Evolutionary conservation across 2,329 filamentous ascomycete genomes (phyloP).

Genomic region (Sodiomyces alkalinus): DNA sequence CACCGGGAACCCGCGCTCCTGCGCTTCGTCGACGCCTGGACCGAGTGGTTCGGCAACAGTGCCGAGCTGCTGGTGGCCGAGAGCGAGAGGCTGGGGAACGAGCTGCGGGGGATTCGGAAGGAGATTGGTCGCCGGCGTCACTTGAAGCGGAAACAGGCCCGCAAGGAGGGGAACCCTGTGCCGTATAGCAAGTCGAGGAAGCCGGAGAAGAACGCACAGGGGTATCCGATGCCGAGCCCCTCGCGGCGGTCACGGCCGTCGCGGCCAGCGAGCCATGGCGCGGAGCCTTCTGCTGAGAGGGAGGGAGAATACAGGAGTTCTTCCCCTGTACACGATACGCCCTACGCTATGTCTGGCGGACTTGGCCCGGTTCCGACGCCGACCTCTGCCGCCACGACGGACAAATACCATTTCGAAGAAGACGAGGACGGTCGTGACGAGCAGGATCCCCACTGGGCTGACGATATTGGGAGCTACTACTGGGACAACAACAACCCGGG

Average conservation of each 20-base stretch:
- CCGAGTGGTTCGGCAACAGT: conserved; percentile 15
- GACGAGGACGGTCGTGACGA: not conserved
- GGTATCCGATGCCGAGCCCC: not conserved
- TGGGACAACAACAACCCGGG: not conserved
- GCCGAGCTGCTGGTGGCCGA: not conserved
- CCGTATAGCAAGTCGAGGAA: not conserved
- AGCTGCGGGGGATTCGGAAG: conserved; percentile 3
- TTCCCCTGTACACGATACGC: no score
- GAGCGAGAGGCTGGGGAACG: conserved; percentile 3
- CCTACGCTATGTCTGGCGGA: no score
- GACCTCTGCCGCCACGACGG: not conserved
- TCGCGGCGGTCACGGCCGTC: not conserved
- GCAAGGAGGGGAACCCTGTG: not conserved
- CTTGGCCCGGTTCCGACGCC: no score
- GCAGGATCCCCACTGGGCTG: not conserved
- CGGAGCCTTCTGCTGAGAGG: no score
- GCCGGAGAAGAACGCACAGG: not conserved
- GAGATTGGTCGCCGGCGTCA: not conserved
- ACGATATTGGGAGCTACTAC: conserved; percentile 1
- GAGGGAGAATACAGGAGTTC: no score
- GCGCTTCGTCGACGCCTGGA: conserved; percentile 28
- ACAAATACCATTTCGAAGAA: not conserved
- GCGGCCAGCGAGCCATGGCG: no score
- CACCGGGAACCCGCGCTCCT: conserved; percentile 18
- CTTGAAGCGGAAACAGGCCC: not conserved